Conservation (phyloP, 129 eudicot species). For the Ambrosia artemisiifolia region DNA sequence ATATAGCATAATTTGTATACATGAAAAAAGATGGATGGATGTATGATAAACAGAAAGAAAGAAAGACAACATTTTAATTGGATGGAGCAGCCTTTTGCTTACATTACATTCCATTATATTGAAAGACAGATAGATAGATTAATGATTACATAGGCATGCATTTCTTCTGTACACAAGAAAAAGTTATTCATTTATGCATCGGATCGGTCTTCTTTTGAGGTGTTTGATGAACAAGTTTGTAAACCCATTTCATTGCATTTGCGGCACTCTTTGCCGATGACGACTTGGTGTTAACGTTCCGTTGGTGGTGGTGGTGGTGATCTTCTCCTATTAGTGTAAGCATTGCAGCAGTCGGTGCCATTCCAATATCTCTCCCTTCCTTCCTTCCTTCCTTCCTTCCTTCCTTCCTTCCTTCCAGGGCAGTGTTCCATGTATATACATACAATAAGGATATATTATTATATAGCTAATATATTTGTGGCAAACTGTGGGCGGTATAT, state of each 20-base stretch:
- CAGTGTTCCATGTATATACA: not conserved
- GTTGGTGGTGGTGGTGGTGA: slow-evolving; percentile 7
- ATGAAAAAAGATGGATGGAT: too few species aligned
- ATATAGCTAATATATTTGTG: not conserved
- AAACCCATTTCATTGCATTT: slow-evolving; percentile 14
- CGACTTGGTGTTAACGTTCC: not conserved
- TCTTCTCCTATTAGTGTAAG: slow-evolving; percentile 18
- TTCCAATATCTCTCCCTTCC: not conserved
- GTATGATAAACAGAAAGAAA: too few species aligned
- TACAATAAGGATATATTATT: not conserved
- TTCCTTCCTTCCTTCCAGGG: not conserved
- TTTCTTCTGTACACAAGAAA: too few species aligned
- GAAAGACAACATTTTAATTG: too few species aligned
- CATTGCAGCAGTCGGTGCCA: slow-evolving; percentile 35
- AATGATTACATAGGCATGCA: too few species aligned
- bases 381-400: not conserved
- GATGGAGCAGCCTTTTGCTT: too few species aligned
- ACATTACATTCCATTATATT: too few species aligned
- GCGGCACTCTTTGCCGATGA: slow-evolving; percentile 16
- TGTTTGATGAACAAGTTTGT: slow-evolving; percentile 17
- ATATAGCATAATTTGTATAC: too few species aligned
- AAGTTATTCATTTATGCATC: not conserved
- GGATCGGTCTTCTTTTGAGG: not conserved
- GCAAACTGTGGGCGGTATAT: slow-evolving; percentile 17
- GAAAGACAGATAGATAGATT: too few species aligned